Base-by-base conservation (phyloP, 306 rosid genomes). In the Canavalia ensiformis region DNA sequence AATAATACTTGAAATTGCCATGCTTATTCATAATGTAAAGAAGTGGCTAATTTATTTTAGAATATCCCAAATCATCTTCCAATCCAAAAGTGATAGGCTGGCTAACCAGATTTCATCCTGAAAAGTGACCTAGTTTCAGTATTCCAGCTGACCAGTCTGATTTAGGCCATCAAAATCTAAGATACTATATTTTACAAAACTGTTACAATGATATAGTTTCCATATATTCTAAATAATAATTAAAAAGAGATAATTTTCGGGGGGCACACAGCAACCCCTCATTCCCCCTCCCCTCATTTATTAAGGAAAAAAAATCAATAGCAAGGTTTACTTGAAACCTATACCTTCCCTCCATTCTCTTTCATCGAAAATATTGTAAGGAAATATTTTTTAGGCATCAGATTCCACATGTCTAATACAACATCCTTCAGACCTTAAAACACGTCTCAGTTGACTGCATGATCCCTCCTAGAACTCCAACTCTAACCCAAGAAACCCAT, bases 341-440 rank as follows among this genome's bases (percentile, higher is more conserved):
- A 5, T 10, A 9, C 42, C 10, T 9, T 10, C 67, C 28, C 44
- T 60, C 18, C 25, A 33, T 60, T 60, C 64, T 59, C 66, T 25
- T 67, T 13, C 71, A 39, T 65, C 33, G 28, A 44, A 42, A 41
- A 42, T 42, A 42, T 45, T 45, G 31, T 28, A 69, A 30, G 46
- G 75, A 70, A 70, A 72, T 55, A 49, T 9, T 60, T 31, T 30
- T 75, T 18, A 46, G 47, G 31, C 59, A 60, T 6, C 4, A n/a
- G 5, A 31, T 60, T 30, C 8, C 18, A 7, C 13, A 13, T 34
- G 31, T 13, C 54, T 30, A 29, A 75, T 29, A 33, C 30, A 11
- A 8, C 31, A 11, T 41, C 66, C 78, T 42, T 30, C 46, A 68
- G 28, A 11, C 4, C 8, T 29, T 73, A 56, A 7, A 56, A 56